A percentile compares a stretch with the other conserved stretches of the same genome.
phyloP scores from a whole-genome alignment of 2,329 filamentous ascomycete genomes.

The Scytalidium sp. region DNA sequence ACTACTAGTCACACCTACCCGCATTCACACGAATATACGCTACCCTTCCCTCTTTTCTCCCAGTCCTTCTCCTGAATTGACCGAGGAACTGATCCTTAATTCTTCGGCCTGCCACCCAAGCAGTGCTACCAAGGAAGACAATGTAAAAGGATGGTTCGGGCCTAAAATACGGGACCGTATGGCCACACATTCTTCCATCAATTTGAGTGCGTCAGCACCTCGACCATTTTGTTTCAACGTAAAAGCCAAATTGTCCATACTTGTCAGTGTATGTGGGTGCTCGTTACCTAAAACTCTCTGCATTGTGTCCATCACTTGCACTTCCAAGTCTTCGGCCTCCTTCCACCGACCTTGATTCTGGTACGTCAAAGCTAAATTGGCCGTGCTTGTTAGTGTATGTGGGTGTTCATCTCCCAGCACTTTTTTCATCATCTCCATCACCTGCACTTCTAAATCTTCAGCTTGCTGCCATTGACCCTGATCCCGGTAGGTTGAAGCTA shows the following conservation, averaged over 20 bases:
- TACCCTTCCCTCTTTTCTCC: too few species aligned
- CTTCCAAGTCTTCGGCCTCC: slow-evolving; percentile 7
- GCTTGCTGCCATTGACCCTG: slow-evolving; percentile 2
- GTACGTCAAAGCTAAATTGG: slow-evolving; percentile 8
- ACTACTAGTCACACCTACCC: too few species aligned
- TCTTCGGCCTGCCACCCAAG: slow-evolving; percentile 8
- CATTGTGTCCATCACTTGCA: slow-evolving; percentile 2
- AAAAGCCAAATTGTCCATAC: slow-evolving; percentile 7
- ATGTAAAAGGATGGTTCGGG: slow-evolving; percentile 9
- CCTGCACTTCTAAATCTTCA: slow-evolving; percentile 8
- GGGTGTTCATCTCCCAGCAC: slow-evolving; percentile 5
- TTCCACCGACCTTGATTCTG: slow-evolving; percentile 1
- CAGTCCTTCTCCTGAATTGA: too few species aligned
- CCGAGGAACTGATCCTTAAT: slow-evolving; percentile 8
- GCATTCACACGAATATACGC: too few species aligned
- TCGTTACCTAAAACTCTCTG: slow-evolving; percentile 7
- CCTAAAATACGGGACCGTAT: slow-evolving; percentile 2
- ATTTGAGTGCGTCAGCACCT: slow-evolving; percentile 4
- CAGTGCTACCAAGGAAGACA: slow-evolving; percentile 8
- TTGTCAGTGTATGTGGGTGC: slow-evolving; percentile 8
- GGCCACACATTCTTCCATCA: slow-evolving; percentile 7
- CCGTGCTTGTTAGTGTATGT: slow-evolving; percentile 9
- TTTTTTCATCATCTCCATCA: slow-evolving; percentile 6
- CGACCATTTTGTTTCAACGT: slow-evolving; percentile 5
- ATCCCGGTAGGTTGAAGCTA: slow-evolving; percentile 4